phyloP scores from a whole-genome alignment of 192 early-diverging fungal genomes.

The Coemansia sp. region DNA sequence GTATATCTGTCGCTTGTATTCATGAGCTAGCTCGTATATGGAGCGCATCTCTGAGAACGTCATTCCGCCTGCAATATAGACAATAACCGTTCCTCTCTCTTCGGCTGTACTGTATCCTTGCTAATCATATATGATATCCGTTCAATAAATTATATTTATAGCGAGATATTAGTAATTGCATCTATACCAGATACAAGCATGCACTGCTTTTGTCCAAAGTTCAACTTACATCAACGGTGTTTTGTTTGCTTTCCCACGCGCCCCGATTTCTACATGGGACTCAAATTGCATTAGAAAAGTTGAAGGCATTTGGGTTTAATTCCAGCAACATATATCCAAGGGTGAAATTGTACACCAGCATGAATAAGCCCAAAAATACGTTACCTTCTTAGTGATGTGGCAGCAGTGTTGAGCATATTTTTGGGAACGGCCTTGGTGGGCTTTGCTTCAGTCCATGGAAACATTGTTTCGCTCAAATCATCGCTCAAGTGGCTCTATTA shows the following conservation, averaged over 20 bases:
- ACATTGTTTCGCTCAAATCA: slow-evolving; percentile 17
- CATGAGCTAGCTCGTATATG: slow-evolving; percentile 43
- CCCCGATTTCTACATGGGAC: slow-evolving; percentile 8
- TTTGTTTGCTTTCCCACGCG: no score
- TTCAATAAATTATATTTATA: not conserved
- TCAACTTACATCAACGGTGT: no score
- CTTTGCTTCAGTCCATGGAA: slow-evolving; percentile 35
- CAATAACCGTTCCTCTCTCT: slow-evolving; percentile 26
- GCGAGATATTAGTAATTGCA: not conserved
- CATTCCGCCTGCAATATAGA: slow-evolving; percentile 50
- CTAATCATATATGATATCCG: no score
- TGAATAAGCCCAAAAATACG: no score
- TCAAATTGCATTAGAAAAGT: no score
- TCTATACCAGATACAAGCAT: no score
- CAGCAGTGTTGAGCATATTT: slow-evolving; percentile 20
- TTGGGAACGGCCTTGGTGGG: slow-evolving; percentile 24
- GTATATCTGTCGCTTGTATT: slow-evolving; percentile 41
- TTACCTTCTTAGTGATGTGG: slow-evolving; percentile 44
- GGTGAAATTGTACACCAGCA: no score
- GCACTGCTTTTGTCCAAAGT: no score
- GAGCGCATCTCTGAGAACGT: slow-evolving; percentile 51
- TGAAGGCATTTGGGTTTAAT: no score
- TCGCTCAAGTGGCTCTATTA: slow-evolving; percentile 16
- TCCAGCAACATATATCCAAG: no score
- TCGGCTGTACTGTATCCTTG: no score